Percentiles rank a stretch among this genome's conserved stretches.
These are phyloP conservation scores for Vachellia pachyceras DNA, from an alignment of 306 rosid species.

Conservation along the genomic window DNA sequence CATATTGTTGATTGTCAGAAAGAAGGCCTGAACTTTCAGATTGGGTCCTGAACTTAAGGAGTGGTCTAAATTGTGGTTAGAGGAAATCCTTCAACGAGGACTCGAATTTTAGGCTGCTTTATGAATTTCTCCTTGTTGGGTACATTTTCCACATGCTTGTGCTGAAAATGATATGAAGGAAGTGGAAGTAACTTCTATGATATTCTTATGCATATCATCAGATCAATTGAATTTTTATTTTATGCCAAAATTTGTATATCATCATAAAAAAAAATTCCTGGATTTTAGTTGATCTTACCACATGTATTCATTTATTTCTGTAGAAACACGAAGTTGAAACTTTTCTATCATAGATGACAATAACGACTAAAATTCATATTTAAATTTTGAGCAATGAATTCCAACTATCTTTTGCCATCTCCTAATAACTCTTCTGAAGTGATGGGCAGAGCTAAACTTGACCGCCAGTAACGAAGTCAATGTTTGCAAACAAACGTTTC, in stretches of 20 bases:
- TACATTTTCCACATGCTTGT: conserved; percentile 1
- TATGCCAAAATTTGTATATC: not conserved
- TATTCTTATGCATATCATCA: not conserved
- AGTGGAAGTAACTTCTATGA: not conserved
- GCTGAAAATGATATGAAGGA: not conserved
- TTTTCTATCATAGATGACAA: not conserved
- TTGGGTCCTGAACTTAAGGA: conserved; percentile 75
- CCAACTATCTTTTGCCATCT: not conserved
- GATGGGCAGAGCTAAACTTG: too few relatives aligned
- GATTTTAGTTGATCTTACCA: too few relatives aligned
- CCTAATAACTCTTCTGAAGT: not conserved
- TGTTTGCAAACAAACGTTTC: too few relatives aligned
- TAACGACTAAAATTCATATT: not conserved
- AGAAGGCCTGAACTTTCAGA: conserved; percentile 55
- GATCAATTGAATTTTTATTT: not conserved
- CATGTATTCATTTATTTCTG: too few relatives aligned
- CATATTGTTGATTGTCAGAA: conserved; percentile 2
- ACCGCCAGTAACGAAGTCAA: too few relatives aligned
- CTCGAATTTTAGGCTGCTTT: not conserved
- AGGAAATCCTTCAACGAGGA: conserved; percentile 52
- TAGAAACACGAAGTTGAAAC: not conserved
- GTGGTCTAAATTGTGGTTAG: conserved; percentile 53
- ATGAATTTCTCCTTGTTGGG: not conserved
- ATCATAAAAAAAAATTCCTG: too few relatives aligned
- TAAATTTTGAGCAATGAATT: not conserved